Evolutionary conservation across 495 filamentous ascomycete genomes (phyloP), one percentile per base, ranked within the genome.

Genomic region (Cryomyces antarcticus): DNA sequence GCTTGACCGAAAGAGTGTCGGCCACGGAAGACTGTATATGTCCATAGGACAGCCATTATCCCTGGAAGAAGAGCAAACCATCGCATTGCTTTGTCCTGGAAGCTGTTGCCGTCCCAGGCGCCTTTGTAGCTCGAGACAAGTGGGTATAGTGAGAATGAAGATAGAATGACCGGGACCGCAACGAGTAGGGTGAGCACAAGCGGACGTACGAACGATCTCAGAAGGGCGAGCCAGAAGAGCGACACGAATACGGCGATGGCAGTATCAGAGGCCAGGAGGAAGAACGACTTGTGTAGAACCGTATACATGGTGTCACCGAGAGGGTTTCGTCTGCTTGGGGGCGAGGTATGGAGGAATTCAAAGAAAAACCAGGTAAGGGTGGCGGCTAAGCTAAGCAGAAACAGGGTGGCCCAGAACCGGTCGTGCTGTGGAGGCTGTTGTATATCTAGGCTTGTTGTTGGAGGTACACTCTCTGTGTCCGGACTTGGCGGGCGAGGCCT

Each of bases 301-400:
- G 77, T 80, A 60, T 97, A 96, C 42, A 97, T 83, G 7, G 92
- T 93, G 57, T 97, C 89, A 12, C 83, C 82, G 52, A 82, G 66
- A 38, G 71, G 76, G 36, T 69, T 66, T 51, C 77, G 79, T 37
- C 65, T 64, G 7, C 64, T 60, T 1, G 81, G 79, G 1, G 72
- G 54, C 6, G 77, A 75, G 1, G 88, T 96, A 55, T 96, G 85
- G 7, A 97, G 68, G 53, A 78, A 86, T 39, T 93, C 76, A 10
- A 97, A 68, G 42, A 93, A 73, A 45, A 87, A 86, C 10, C 82
- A 87, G 12, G 87, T 77, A 52, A 96, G 74, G 33, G 96, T 61
- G 24, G 79, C 75, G 34, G 82, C 83, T 42, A 89, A 62, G 30
- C 72, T 78, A 57, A 96, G 87, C 46, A 93, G 59, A 55, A 84